A percentile compares a stretch with the other conserved stretches of the same genome.
These are phyloP conservation scores for Aspergillus clavatus DNA, from an alignment of 2,329 filamentous ascomycete genomes.

Conservation along the genomic window DNA sequence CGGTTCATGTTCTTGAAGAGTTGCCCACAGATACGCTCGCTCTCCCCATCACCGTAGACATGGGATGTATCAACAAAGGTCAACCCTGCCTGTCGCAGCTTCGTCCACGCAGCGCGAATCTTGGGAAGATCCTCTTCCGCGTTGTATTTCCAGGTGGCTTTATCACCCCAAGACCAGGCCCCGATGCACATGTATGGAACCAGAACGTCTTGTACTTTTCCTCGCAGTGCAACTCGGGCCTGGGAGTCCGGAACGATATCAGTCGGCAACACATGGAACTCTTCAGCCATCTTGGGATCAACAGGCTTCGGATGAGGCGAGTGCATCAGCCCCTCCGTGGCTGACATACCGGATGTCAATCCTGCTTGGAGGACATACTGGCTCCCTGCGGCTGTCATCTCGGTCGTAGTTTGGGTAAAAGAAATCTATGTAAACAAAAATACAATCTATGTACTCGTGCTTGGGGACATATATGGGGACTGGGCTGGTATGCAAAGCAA, in stretches of 20 bases:
- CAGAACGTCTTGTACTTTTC: conserved; percentile 20
- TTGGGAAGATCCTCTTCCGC: conserved; percentile 28
- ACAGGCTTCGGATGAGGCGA: conserved; percentile 17
- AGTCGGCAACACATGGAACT: conserved; percentile 18
- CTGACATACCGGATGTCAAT: conserved; percentile 20
- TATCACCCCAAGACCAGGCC: conserved; percentile 29
- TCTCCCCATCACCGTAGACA: conserved; percentile 41
- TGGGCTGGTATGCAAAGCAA: no score
- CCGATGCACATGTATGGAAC: conserved; percentile 26
- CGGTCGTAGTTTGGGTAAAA: not conserved
- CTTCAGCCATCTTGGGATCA: conserved; percentile 17
- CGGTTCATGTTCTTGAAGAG: conserved; percentile 36
- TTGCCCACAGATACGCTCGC: conserved; percentile 40
- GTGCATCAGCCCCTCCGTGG: conserved; percentile 17
- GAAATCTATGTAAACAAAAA: not conserved
- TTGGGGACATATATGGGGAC: not conserved
- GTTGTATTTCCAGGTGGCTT: conserved; percentile 31
- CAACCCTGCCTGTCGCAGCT: conserved; percentile 33
- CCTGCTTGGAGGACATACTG: conserved; percentile 22
- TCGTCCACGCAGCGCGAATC: conserved; percentile 37
- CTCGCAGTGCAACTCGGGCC: conserved; percentile 19
- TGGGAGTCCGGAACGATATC: conserved; percentile 15
- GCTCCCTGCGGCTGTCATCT: conserved; percentile 15
- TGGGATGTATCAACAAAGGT: conserved; percentile 45
- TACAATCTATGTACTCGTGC: not conserved